Evolutionary conservation across 345 rosid species (phyloP), one percentile per base, ranked within the genome.

Genomic region (Dimocarpus longan): DNA sequence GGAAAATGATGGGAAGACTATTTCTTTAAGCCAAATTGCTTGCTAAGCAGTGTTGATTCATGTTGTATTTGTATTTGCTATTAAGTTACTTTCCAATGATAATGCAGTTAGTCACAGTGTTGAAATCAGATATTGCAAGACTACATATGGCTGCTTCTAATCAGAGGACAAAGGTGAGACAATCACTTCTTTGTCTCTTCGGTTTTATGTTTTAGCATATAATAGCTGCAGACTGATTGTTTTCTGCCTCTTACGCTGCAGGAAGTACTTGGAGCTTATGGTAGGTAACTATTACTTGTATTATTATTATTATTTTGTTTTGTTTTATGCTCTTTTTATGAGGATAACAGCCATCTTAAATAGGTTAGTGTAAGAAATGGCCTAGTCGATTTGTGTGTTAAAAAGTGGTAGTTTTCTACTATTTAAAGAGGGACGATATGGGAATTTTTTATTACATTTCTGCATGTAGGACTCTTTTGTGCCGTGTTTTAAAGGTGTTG

Each of bases 211-310:
- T 67, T 37, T 52, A 15, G 46, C 42, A 39, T 37, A 68, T 59
- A n/a, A 65, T 66, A n/a, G 8, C 70, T 79, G 73, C 54, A 56
- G 19, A 80, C 78, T 88, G 75, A 88, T 73, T 70, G 44, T 76
- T 82, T 80, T 77, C 64, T 42, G 59, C 42, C 2, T 81, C 77
- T 72, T 57, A 3, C 73, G 82, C 46, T 82, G 90, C 90, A 94
- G 97, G 89, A 76, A 57, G 79, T 78, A 42, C 81, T 78, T 75
- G 82, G 81, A 78, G 82, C 84, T 69, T 84, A 78, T 59, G 97
- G 98, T 94, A 78, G 86, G 93, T 80, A 62, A 21, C 71, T 50
- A 73, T 78, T 76, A 50, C 77, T 40, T 46, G 52, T 46, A 62
- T 44, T 75, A 11, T 73, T 19, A 65, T 26, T n/a, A 9, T 50